Evolutionary conservation across 2,329 filamentous ascomycete genomes (phyloP).

Genomic region (Pleoardoris graminearum): DNA sequence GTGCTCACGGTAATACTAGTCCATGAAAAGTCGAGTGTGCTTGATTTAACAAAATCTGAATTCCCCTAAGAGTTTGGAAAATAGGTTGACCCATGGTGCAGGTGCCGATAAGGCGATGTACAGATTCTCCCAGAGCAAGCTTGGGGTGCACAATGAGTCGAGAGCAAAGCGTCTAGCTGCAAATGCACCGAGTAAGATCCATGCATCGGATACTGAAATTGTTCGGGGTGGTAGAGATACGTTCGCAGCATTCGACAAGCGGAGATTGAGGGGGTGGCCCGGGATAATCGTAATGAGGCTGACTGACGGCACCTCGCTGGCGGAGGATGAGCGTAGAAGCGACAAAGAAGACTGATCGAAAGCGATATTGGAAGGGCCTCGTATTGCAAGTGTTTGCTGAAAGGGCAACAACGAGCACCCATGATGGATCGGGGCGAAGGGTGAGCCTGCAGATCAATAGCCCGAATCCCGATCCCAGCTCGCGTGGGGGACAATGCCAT

Average conservation of each 20-base stretch:
- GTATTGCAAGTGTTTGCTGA: not conserved
- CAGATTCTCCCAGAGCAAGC: too few relatives aligned
- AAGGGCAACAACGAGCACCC: not conserved
- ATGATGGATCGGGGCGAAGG: conserved; percentile 6
- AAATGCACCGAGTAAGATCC: too few relatives aligned
- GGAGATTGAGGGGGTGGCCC: conserved; percentile 1
- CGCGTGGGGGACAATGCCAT: conserved; percentile 8
- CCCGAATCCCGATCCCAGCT: conserved; percentile 19
- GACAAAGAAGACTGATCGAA: conserved; percentile 14
- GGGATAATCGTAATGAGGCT: conserved; percentile 23
- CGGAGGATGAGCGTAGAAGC: conserved; percentile 21
- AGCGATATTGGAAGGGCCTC: conserved; percentile 3
- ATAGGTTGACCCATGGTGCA: too few relatives aligned
- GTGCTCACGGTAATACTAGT: too few relatives aligned
- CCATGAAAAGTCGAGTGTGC: too few relatives aligned
- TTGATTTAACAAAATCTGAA: too few relatives aligned
- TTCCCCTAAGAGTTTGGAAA: too few relatives aligned
- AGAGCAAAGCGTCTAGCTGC: too few relatives aligned
- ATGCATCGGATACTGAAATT: too few relatives aligned
- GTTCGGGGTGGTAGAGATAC: too few relatives aligned
- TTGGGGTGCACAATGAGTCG: too few relatives aligned
- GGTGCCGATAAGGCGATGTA: too few relatives aligned
- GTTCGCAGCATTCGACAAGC: not conserved
- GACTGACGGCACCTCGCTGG: not conserved
- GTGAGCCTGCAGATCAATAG: conserved; percentile 28